phyloP scores from a whole-genome alignment of 257 asterid species.

The Fraxinus cuspidata region DNA sequence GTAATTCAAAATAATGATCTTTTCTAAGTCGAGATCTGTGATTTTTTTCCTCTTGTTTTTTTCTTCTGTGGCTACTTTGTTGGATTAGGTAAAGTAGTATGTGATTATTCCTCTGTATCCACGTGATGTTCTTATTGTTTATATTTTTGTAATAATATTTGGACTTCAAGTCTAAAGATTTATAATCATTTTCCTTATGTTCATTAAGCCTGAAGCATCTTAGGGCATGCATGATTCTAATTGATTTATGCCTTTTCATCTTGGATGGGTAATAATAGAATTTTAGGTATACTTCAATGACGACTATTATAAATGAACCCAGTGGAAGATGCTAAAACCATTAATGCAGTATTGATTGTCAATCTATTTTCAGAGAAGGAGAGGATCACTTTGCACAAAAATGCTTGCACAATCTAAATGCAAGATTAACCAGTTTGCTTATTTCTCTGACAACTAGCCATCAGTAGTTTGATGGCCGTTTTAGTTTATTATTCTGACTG shows the following conservation, averaged over 20 bases:
- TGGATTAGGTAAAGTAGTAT: not conserved
- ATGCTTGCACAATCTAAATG: not conserved
- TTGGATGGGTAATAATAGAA: not conserved
- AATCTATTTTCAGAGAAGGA: not conserved
- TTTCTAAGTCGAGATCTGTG: not conserved
- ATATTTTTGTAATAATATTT: not conserved
- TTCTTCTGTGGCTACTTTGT: not conserved
- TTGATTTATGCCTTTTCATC: too few species aligned
- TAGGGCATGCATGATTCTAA: not conserved
- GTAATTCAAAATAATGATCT: too few species aligned
- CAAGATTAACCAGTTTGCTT: conserved; percentile 11
- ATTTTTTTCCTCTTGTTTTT: too few species aligned
- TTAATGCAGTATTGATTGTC: not conserved
- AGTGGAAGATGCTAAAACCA: not conserved
- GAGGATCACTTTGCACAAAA: not conserved
- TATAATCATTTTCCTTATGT: not conserved
- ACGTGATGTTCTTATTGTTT: not conserved
- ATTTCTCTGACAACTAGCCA: not conserved
- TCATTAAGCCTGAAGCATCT: not conserved
- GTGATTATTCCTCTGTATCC: not conserved
- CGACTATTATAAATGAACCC: not conserved
- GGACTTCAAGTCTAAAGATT: not conserved
- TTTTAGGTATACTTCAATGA: not conserved
- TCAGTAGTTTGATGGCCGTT: not conserved
- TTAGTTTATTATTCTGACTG: conserved; percentile 7